Percentiles rank a stretch among this genome's conserved stretches.
phyloP scores from a whole-genome alignment of 2,329 filamentous ascomycete species.

The Incumbomyces lentus region DNA sequence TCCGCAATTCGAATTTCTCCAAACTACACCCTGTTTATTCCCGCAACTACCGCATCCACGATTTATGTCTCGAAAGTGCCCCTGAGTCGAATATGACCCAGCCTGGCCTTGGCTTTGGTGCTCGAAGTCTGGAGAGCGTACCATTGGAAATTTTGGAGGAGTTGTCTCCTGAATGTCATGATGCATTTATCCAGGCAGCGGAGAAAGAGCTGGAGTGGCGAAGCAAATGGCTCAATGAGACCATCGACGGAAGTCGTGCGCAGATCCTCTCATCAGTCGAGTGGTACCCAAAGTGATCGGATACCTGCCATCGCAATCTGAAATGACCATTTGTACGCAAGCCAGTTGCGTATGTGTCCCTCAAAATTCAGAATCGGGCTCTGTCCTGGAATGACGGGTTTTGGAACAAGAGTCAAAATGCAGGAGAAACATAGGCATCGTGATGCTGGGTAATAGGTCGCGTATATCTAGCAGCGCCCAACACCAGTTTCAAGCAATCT shows the following conservation, averaged over 20 bases:
- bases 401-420: no score
- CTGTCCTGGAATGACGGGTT: no score
- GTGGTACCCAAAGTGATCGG: slow-evolving; percentile 19
- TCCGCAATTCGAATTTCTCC: slow-evolving; percentile 36
- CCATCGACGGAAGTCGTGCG: slow-evolving; percentile 39
- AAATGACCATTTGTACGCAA: no score
- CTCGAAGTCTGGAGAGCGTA: slow-evolving; percentile 27
- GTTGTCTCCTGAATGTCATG: slow-evolving; percentile 47
- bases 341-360: no score
- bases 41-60: slow-evolving; percentile 53
- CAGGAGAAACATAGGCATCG: no score
- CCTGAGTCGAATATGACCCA: slow-evolving; percentile 48
- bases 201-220: slow-evolving; percentile 62
- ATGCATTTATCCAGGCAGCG: slow-evolving; percentile 60
- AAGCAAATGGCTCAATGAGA: slow-evolving; percentile 61
- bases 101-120: slow-evolving; percentile 41
- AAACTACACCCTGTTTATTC: slow-evolving; percentile 47
- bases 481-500: no score
- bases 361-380: no score
- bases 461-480: no score
- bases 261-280: slow-evolving; percentile 18
- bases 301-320: no score
- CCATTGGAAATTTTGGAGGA: slow-evolving; percentile 35
- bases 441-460: no score
- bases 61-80: slow-evolving; percentile 50